Evolutionary conservation across 768 basidiomycete genomes (phyloP), one percentile per base, ranked within the genome.

Genomic region (Leccinellum rugosiceps): DNA sequence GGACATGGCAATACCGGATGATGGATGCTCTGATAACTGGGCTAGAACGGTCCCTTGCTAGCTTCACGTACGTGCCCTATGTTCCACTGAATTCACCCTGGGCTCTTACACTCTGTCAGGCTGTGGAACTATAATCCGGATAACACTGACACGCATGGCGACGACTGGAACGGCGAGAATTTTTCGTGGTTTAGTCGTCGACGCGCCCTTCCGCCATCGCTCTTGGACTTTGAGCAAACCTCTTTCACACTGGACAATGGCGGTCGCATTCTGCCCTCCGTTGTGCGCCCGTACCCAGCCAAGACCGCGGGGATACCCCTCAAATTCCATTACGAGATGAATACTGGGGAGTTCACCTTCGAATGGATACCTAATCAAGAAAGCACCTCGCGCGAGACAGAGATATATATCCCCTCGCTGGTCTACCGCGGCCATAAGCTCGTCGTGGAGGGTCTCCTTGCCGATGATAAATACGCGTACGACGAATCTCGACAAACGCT

Each of bases 141-240:
- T 52, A 98, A 98, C 72, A 79, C 81, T 38, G 94, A 98, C 69
- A 64, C 71, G 17, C 64, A 72, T 25, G 96, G 96, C 15, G 95
- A 98, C 68, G 74, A 86, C 68, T 97, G 95, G 95, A 96, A 95
- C 64, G 92, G 90, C 53, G 95, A 99, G 73, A 97, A 95, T 74
- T 98, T 99, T 69, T 94, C 92, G 1, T 97, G 92, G 92, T 98
- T 93, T 80, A 85, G 85, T 65, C 75, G 76, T 44, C 73, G 70
- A 34, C 83, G 87, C 15, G 84, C 81, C 1, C 74, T 84, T 50
- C 87, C 82, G 1, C 66, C 78, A 0, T 80, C 80, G 0, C 67
- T 84, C 41, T 76, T 88, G 13, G 80, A 79, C 60, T 78, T 81
- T 55, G 78, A 81, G 9, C 90, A 90, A 70, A 75, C 75, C 19